Evolutionary conservation across 208 protist genomes (phyloP).

Genomic region (Porcisia deanei): DNA sequence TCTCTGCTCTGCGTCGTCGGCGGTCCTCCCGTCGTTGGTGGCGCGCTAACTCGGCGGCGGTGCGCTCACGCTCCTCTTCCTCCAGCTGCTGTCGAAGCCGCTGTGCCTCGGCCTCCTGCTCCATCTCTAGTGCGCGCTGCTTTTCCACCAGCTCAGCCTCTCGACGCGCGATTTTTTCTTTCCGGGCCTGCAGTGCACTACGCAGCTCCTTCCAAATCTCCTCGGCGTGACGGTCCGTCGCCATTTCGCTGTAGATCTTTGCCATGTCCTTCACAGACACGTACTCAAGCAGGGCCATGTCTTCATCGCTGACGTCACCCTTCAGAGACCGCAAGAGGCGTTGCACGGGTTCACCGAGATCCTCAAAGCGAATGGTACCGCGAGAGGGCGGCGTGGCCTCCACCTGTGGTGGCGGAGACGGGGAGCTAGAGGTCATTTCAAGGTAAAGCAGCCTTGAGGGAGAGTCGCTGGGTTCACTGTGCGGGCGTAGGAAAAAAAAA

Average conservation of each 20-base stretch:
- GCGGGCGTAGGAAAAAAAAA: not conserved
- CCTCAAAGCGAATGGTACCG: conserved; percentile 80
- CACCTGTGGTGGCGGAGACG: not conserved
- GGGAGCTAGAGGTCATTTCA: conserved; percentile 4
- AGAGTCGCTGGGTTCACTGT: not conserved
- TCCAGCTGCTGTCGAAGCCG: conserved; percentile 39
- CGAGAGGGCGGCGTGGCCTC: not conserved
- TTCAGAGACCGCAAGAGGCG: conserved; percentile 69
- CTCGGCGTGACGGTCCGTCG: conserved; percentile 55
- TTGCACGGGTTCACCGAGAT: conserved; percentile 87
- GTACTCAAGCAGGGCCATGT: conserved; percentile 81
- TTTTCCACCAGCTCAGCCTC: conserved; percentile 47
- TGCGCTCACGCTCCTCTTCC: conserved; percentile 42
- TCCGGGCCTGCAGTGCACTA: conserved; percentile 47
- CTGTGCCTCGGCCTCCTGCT: conserved; percentile 39
- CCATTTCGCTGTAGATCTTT: conserved; percentile 85
- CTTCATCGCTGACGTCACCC: conserved; percentile 62
- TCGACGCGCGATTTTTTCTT: conserved; percentile 40
- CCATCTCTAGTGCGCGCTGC: conserved; percentile 36
- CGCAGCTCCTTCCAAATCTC: conserved; percentile 81
- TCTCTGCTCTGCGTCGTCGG: conserved; percentile 36
- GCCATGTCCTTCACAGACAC: conserved; percentile 88
- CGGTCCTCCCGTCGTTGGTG: conserved; percentile 41
- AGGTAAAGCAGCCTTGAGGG: not conserved
- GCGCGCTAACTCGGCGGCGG: conserved; percentile 37